Base-by-base conservation (phyloP, 352 stramenopile genomes). In the Globisporangium spinosum region DNA sequence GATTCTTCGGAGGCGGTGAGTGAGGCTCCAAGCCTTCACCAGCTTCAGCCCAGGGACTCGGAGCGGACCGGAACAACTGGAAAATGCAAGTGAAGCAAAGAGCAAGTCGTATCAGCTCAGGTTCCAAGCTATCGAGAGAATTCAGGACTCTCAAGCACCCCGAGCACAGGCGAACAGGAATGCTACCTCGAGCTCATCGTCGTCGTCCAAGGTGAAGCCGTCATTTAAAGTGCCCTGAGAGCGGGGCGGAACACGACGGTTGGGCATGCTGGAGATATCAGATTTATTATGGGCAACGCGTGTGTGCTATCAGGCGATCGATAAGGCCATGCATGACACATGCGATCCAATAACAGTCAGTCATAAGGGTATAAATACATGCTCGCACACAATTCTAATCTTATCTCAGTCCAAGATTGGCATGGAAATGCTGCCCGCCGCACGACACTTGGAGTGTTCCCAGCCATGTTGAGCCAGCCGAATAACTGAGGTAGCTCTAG, bases 41-140 rank as follows among this genome's bases (percentile, higher is more conserved):
- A 2, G n/a, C 34, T 6, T 65, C 58, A 56, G 55, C 55, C 65
- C 65, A 70, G 7, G 65, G 65, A 47, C 65, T 62, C 12, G 38
- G 65, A 29, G 47, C 47, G 2, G 65, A 66, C 15, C 47, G 65
- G 17, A 62, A 58, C 57, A 70, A 51, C 65, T 70, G 35, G 20
- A 29, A 35, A 12, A 9, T 7, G 3, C 2, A 29, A 47, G 27
- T 22, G 45, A 15, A 57, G 22, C 17, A 49, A n/a, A 49, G 32
- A 10, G 5, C 5, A 49, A 49, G 6, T 3, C 7, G 4, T 9
- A 12, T 5, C 49, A 27, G 25, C 12, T 58, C 25, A 55, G 22
- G 27, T 13, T 1, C 3, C 17, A 22, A 56, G 43, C 15, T 40
- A 25, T 54, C 20, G 0, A 56, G 49, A 15, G n/a, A 56, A 29